These are phyloP conservation scores for Pleurotus pulmonarius DNA, from an alignment of 768 basidiomycete species.

Conservation along the genomic window DNA sequence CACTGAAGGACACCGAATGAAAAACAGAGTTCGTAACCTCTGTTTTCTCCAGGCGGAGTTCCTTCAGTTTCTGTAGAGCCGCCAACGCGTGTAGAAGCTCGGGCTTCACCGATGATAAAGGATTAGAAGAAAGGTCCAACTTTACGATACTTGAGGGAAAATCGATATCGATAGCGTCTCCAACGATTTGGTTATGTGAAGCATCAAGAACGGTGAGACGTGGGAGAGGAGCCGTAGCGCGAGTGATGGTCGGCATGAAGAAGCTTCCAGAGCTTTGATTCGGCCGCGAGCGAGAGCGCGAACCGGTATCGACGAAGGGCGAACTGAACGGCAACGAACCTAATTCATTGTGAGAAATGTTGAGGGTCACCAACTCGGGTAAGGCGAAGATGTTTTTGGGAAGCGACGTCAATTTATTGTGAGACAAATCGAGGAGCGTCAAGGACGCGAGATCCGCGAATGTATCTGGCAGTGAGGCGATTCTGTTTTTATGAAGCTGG, in stretches of 20 bases:
- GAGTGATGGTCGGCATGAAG: slow-evolving; percentile 58
- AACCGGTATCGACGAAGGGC: slow-evolving; percentile 38
- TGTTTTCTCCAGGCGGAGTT: slow-evolving; percentile 52
- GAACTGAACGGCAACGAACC: slow-evolving; percentile 57
- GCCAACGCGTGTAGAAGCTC: slow-evolving; percentile 45
- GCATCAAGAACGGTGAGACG: slow-evolving; percentile 59
- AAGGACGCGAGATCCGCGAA: slow-evolving; percentile 69
- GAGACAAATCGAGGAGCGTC: slow-evolving; percentile 67
- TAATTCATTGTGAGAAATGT: slow-evolving; percentile 69
- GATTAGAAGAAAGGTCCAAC: slow-evolving; percentile 65
- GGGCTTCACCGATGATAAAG: slow-evolving; percentile 40
- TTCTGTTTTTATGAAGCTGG: slow-evolving; percentile 74
- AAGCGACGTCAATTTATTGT: slow-evolving; percentile 61
- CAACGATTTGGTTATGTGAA: slow-evolving; percentile 63
- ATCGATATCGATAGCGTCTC: slow-evolving; percentile 46
- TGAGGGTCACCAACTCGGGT: slow-evolving; percentile 61
- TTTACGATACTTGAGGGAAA: slow-evolving; percentile 55
- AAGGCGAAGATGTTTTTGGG: slow-evolving; percentile 66
- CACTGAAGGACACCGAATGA: slow-evolving; percentile 32
- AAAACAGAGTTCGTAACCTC: slow-evolving; percentile 63
- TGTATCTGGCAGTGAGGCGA: slow-evolving; percentile 56
- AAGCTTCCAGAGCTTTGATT: slow-evolving; percentile 43
- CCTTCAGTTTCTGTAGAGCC: slow-evolving; percentile 47
- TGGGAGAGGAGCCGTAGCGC: slow-evolving; percentile 64
- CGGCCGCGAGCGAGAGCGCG: slow-evolving; percentile 2